Base-by-base conservation (phyloP, 345 rosid genomes). In the Alliaria petiolata region DNA sequence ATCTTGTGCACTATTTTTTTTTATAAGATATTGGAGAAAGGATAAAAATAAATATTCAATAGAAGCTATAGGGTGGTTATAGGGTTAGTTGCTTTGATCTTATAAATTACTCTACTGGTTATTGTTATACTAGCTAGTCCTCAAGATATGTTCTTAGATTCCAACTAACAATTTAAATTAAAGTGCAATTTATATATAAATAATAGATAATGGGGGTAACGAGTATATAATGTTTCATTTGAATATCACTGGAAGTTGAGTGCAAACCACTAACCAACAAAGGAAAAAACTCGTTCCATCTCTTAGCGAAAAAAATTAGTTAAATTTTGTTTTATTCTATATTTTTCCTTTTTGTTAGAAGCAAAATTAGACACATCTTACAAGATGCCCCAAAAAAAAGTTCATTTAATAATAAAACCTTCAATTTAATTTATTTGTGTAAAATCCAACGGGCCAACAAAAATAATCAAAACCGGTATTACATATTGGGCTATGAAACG, bases 31-130 rank as follows among this genome's bases (percentile, higher is more conserved):
- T 25, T 31, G 62, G 49, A 15, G 16, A 57, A 65, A 58, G 26
- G 1, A 38, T 47, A 30, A 5, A 62, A 34, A 12, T 16, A 47
- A 16, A 17, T 9, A 8, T 63, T 25, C 6, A 28, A 56, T 20
- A 20, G 39, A 74, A 33, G 61, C 52, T 74, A 51, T n/a, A n/a
- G n/a, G n/a, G n/a, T n/a, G 62, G 20, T 40, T 31, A 50, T 74
- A 74, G 72, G 72, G 67, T 66, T 74, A 59, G 78, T 67, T 74
- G 55, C 62, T 51, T 74, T 59, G 72, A 59, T 56, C 26, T 38
- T 53, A 46, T 66, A 40, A 40, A 50, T 59, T 17, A 45, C 16
- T 59, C 31, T 40, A 66, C 16, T 44, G 25, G 8, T 58, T 58
- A 58, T 49, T 63, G 30, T 54, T 54, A 54, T 31, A 33, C 22